phyloP scores from a whole-genome alignment of 2,329 filamentous ascomycete species.

The Penicillium concentricum region DNA sequence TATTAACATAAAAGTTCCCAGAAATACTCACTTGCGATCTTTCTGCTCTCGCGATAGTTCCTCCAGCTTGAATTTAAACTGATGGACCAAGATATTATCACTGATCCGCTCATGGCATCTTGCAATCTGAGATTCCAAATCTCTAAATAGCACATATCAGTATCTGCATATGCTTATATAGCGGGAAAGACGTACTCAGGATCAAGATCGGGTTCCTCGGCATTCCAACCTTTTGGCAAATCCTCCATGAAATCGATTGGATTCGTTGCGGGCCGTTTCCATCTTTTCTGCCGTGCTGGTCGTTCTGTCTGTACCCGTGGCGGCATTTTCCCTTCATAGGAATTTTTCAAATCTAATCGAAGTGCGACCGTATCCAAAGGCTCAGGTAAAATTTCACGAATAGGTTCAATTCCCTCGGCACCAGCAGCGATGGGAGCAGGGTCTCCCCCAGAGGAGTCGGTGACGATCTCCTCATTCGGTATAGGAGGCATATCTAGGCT shows the following conservation, averaged over 20 bases:
- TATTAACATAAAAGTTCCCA: neutral
- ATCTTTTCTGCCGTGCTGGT: neutral
- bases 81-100: neutral
- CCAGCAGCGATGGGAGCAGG: neutral
- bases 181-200: neutral
- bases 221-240: neutral
- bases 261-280: neutral
- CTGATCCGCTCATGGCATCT: constrained; percentile 1
- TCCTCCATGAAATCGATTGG: neutral
- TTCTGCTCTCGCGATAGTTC: neutral
- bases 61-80: neutral
- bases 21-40: neutral
- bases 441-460: too few relatives aligned
- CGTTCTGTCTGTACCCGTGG: neutral
- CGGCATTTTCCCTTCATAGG: neutral
- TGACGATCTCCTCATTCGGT: too few relatives aligned
- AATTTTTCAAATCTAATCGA: neutral
- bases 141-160: neutral
- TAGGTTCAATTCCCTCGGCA: too few relatives aligned
- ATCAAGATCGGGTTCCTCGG: neutral
- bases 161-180: neutral
- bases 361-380: neutral
- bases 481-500: neutral
- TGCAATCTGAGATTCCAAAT: neutral
- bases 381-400: neutral